Evolutionary conservation across 2,329 filamentous ascomycete species (phyloP), one percentile per base, ranked within the genome.

Genomic region (Sphaceloma murrayae): DNA sequence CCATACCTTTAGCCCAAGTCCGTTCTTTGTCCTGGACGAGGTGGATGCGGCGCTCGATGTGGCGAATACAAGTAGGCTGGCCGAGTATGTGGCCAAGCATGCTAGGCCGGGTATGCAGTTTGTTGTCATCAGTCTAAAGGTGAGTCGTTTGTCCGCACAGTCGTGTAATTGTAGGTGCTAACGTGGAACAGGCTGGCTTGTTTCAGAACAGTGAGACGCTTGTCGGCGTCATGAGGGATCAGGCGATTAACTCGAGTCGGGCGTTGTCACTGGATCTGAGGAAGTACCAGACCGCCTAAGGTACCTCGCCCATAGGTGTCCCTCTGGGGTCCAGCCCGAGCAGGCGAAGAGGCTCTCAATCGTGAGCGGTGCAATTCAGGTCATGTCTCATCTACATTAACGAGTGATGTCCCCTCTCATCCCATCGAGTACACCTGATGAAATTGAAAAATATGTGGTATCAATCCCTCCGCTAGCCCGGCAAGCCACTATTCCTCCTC

Each of bases 1-100:
- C 46, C 91, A 98, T 68, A 88, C 82, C 48, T 98, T 89, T 68
- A 88, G 95, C 60, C 89, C 91, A 0, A 85, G 78, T 48, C 91
- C 93, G 0, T 98, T 98, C 70, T 98, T 98, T 62, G 91, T 98
- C 24, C 77, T 98, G 5, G 91, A 98, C 60, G 91, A 98, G 66
- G 89, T 98, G 10, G 91, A 98, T 60, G 93, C 91, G 7, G 93
- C 91, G 30, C 75, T 98, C n/a, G 91, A 98, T 61, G 94, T 95
- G 58, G 87, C 89, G 49, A 98, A 98, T 56, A 91, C 96, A 5
- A 82, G 86, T 54, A 87, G 93, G 61, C 88, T 98, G 63, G 91
- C 89, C 52, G 91, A 91, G 63, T 98, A 98, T 59, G 94, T 98
- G 50, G 78, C 82, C 27, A 86, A 94, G 58, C 88, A 98, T 64